Evolutionary conservation across 495 filamentous ascomycete species (phyloP).

Genomic region (Tuber calosporum): DNA sequence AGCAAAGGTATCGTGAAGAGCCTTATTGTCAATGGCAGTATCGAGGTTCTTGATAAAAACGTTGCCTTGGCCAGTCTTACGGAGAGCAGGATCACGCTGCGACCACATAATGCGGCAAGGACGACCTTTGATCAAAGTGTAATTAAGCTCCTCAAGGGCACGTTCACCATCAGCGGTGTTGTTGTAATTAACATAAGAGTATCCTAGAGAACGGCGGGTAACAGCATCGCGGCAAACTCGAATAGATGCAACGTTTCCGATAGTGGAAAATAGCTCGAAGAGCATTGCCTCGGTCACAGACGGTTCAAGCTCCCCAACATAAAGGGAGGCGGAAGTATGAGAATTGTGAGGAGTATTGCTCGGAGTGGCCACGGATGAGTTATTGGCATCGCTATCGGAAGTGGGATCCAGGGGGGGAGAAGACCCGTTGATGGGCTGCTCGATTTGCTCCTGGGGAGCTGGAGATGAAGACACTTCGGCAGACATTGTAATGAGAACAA

Average conservation of each 20-base stretch:
- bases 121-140: constrained; percentile 97
- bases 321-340: constrained; percentile 91
- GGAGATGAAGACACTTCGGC: constrained; percentile 52
- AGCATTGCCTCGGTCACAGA: constrained; percentile 99
- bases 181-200: constrained; percentile 99
- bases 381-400: constrained; percentile 56
- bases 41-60: constrained; percentile 99
- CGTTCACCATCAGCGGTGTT: constrained; percentile 92
- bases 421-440: constrained; percentile 48
- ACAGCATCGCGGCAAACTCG: constrained; percentile 99
- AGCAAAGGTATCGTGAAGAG: constrained; percentile 97
- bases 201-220: constrained; percentile 95
- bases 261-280: constrained; percentile 99
- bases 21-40: constrained; percentile 98
- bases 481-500: constrained; percentile 51
- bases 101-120: constrained; percentile 99
- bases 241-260: constrained; percentile 97
- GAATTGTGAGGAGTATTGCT: constrained; percentile 61
- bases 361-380: constrained; percentile 57
- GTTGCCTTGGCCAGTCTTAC: constrained; percentile 98
- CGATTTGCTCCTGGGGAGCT: constrained; percentile 62
- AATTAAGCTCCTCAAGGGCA: constrained; percentile 98
- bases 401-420: constrained; percentile 47
- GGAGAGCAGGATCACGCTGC: constrained; percentile 95
- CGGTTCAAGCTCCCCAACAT: constrained; percentile 95